phyloP scores from a whole-genome alignment of 2,329 filamentous ascomycete species.

The Lizonia empirigonia region DNA sequence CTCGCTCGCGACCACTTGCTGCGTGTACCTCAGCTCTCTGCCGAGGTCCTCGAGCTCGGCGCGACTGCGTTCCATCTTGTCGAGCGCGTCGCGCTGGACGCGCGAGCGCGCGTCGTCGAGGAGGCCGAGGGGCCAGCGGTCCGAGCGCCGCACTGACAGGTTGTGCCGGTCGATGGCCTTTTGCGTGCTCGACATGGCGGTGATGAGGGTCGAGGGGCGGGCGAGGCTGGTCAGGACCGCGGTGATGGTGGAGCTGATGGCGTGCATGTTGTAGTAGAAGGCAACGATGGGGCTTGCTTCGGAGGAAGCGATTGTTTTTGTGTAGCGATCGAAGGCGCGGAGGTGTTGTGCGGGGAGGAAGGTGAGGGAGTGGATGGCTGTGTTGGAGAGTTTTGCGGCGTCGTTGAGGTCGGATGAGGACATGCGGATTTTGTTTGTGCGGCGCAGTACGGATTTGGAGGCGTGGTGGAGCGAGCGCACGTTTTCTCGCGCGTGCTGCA shows the following conservation, averaged over 20 bases:
- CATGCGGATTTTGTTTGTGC: slow-evolving; percentile 75
- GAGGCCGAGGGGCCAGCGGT: slow-evolving; percentile 79
- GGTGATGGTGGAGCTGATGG: slow-evolving; percentile 81
- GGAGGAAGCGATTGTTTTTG: slow-evolving; percentile 66
- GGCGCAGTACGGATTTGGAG: slow-evolving; percentile 79
- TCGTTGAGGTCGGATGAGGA: slow-evolving; percentile 71
- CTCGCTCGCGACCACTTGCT: slow-evolving; percentile 90
- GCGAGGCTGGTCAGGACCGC: slow-evolving; percentile 81
- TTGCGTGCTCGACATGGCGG: slow-evolving; percentile 73
- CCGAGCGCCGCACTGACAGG: slow-evolving; percentile 73
- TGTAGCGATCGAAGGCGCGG: slow-evolving; percentile 74
- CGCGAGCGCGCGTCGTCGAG: slow-evolving; percentile 87
- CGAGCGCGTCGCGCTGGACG: slow-evolving; percentile 81
- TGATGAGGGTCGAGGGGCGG: slow-evolving; percentile 78
- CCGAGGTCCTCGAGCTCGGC: slow-evolving; percentile 75
- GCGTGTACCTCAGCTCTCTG: slow-evolving; percentile 85
- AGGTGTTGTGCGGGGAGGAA: slow-evolving; percentile 74
- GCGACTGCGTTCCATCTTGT: slow-evolving; percentile 73
- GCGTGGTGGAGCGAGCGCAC: slow-evolving; percentile 83
- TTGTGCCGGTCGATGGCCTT: slow-evolving; percentile 79
- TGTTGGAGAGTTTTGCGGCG: slow-evolving; percentile 61
- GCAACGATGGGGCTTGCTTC: slow-evolving; percentile 74
- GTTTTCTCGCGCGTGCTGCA: slow-evolving; percentile 87
- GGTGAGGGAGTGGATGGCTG: slow-evolving; percentile 59
- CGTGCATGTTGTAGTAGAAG: slow-evolving; percentile 77